phyloP scores from a whole-genome alignment of 108 stramenopile genomes.

The Skeletonema grethae region DNA sequence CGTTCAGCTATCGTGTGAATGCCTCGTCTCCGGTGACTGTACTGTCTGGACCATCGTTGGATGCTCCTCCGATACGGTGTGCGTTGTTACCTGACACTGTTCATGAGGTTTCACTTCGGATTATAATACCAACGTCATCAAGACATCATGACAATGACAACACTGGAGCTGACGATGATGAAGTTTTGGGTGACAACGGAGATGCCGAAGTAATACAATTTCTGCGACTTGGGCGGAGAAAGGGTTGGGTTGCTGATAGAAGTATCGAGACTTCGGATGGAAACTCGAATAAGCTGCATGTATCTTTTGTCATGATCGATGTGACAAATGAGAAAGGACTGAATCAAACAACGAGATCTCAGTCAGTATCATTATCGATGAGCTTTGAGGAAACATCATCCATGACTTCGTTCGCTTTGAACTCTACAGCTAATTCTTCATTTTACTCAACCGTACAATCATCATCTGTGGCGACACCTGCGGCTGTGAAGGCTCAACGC shows the following conservation, averaged over 20 bases:
- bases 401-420: slow-evolving; percentile 15
- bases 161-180: slow-evolving; percentile 14
- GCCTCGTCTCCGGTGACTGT: slow-evolving; percentile 74
- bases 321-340: slow-evolving; percentile 41
- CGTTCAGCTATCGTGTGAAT: slow-evolving; percentile 64
- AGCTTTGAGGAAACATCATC: slow-evolving; percentile 27
- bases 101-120: slow-evolving; percentile 68
- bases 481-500: slow-evolving; percentile 38
- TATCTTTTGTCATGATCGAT: slow-evolving; percentile 56
- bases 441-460: slow-evolving; percentile 34
- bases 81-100: slow-evolving; percentile 70
- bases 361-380: slow-evolving; percentile 13
- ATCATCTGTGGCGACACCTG: slow-evolving; percentile 51
- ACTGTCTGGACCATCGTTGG: slow-evolving; percentile 65
- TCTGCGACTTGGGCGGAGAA: slow-evolving; percentile 60
- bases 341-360: slow-evolving; percentile 7
- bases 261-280: slow-evolving; percentile 33
- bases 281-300: slow-evolving; percentile 21
- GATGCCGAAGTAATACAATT: slow-evolving; percentile 49
- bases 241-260: slow-evolving; percentile 79
- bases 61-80: slow-evolving; percentile 64
- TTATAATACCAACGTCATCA: slow-evolving; percentile 45
- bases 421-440: slow-evolving; percentile 24
- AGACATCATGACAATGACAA: slow-evolving; percentile 5
- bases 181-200: slow-evolving; percentile 34